These are phyloP conservation scores for Mortierella antarctica DNA, from an alignment of 192 early-diverging fungal species.

Conservation along the genomic window DNA sequence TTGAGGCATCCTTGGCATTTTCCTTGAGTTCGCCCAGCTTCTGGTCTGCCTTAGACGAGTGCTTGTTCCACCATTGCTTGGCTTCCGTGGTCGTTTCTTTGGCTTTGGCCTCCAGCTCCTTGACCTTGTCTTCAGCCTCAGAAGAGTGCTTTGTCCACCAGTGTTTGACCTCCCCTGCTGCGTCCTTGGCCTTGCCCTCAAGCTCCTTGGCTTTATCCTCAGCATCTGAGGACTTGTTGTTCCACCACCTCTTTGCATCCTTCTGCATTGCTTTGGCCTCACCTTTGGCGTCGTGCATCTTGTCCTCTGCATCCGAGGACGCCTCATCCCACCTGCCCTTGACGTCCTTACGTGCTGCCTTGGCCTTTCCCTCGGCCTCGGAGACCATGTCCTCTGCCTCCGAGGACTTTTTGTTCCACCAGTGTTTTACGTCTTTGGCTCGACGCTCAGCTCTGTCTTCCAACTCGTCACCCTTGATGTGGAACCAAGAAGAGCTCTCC, in stretches of 20 bases:
- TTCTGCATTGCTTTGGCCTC: not conserved
- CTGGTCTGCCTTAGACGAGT: not conserved
- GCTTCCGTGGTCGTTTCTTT: constrained; percentile 15
- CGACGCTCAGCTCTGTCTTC: not conserved
- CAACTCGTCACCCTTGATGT: not conserved
- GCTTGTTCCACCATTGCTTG: constrained; percentile 29
- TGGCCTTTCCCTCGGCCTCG: constrained; percentile 3
- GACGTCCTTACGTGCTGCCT: constrained; percentile 1
- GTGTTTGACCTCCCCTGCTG: constrained; percentile 12
- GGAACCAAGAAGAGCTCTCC: constrained; percentile 16
- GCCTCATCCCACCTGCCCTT: constrained; percentile 2
- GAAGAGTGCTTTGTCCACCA: constrained; percentile 12
- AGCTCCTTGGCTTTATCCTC: constrained; percentile 15
- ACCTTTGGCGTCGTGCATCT: not conserved
- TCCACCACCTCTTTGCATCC: constrained; percentile 23
- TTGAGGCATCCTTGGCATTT: constrained; percentile 1
- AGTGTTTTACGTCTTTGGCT: not conserved
- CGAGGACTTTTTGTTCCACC: constrained; percentile 11
- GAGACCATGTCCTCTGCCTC: constrained; percentile 15
- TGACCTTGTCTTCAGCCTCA: constrained; percentile 4
- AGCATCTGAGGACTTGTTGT: constrained; percentile 1
- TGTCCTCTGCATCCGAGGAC: constrained; percentile 12
- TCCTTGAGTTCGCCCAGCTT: not conserved
- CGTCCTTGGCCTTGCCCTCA: not conserved
- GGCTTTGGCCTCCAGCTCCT: constrained; percentile 1